Percentiles rank a stretch among this genome's conserved stretches.
phyloP scores from a whole-genome alignment of 352 stramenopile genomes.

The Pythium angustatum region DNA sequence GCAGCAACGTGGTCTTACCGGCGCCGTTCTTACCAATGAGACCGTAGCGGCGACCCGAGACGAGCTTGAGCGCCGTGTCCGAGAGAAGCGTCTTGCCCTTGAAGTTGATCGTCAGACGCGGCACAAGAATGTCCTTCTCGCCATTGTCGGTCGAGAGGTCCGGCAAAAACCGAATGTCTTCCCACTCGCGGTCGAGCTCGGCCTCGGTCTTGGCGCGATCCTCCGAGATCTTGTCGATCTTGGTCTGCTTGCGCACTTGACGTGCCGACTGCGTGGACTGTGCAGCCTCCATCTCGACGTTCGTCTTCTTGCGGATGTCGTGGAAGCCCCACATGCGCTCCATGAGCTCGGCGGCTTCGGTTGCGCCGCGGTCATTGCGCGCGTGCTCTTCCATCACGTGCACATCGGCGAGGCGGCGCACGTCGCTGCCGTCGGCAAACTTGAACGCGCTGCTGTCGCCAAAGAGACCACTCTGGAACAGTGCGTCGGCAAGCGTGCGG shows the following conservation, averaged over 20 bases:
- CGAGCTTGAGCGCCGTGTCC: slow-evolving; percentile 87
- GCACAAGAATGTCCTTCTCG: slow-evolving; percentile 88
- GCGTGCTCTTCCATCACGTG: slow-evolving; percentile 78
- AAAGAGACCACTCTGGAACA: slow-evolving; percentile 33
- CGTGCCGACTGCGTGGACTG: slow-evolving; percentile 74
- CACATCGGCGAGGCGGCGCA: slow-evolving; percentile 61
- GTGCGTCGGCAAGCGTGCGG: slow-evolving; percentile 37
- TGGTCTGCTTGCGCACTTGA: slow-evolving; percentile 79
- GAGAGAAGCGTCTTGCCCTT: slow-evolving; percentile 89
- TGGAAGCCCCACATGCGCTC: slow-evolving; percentile 88
- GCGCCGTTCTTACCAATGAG: slow-evolving; percentile 93
- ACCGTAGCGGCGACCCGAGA: slow-evolving; percentile 85
- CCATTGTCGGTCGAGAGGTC: slow-evolving; percentile 79
- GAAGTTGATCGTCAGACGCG: slow-evolving; percentile 87
- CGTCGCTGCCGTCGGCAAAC: slow-evolving; percentile 28
- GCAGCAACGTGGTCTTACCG: slow-evolving; percentile 96
- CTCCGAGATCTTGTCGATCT: slow-evolving; percentile 62
- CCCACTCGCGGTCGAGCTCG: slow-evolving; percentile 75
- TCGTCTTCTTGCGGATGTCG: slow-evolving; percentile 78
- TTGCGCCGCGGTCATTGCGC: slow-evolving; percentile 43
- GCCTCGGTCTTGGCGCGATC: slow-evolving; percentile 58
- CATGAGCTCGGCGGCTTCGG: slow-evolving; percentile 67
- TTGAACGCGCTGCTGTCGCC: slow-evolving; percentile 26
- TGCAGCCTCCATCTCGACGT: slow-evolving; percentile 74
- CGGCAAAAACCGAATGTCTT: slow-evolving; percentile 72